A percentile compares a stretch with the other conserved stretches of the same genome.
Evolutionary conservation across 805 yeast species (phyloP).

Genomic region (Ascoidea tarda): DNA sequence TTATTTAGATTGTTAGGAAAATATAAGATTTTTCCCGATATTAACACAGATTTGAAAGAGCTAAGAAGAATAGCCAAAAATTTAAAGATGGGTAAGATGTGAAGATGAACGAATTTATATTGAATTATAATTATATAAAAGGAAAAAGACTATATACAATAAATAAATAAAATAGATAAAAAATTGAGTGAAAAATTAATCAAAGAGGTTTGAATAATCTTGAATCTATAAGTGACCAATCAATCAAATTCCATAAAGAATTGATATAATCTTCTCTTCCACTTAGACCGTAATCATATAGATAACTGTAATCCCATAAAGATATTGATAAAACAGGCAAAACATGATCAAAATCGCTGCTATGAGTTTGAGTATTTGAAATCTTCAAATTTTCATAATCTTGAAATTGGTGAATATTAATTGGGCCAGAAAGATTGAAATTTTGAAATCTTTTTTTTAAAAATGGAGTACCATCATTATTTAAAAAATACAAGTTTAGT

Average conservation of each 20-base stretch:
- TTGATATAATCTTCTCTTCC: slow-evolving; percentile 63
- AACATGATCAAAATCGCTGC: slow-evolving; percentile 30
- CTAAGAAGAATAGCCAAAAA: neutral
- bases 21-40: neutral
- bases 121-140: too few species aligned
- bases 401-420: slow-evolving; percentile 35
- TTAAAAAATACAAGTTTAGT: slow-evolving; percentile 36
- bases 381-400: slow-evolving; percentile 22
- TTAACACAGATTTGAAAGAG: neutral
- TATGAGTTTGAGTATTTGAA: slow-evolving; percentile 18
- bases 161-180: too few species aligned
- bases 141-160: too few species aligned
- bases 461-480: slow-evolving; percentile 72
- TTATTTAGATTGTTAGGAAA: neutral
- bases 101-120: too few species aligned
- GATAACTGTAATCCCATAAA: slow-evolving; percentile 84
- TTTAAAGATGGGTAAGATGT: too few species aligned
- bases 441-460: slow-evolving; percentile 54
- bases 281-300: slow-evolving; percentile 68
- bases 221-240: slow-evolving; percentile 64
- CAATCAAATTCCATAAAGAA: slow-evolving; percentile 62
- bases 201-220: slow-evolving; percentile 17
- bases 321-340: slow-evolving; percentile 68
- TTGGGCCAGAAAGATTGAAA: slow-evolving; percentile 64
- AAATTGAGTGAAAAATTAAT: too few species aligned